Percentiles rank a stretch among this genome's conserved stretches.
phyloP scores from a whole-genome alignment of 805 yeast genomes.

The Ogataea allantospora region DNA sequence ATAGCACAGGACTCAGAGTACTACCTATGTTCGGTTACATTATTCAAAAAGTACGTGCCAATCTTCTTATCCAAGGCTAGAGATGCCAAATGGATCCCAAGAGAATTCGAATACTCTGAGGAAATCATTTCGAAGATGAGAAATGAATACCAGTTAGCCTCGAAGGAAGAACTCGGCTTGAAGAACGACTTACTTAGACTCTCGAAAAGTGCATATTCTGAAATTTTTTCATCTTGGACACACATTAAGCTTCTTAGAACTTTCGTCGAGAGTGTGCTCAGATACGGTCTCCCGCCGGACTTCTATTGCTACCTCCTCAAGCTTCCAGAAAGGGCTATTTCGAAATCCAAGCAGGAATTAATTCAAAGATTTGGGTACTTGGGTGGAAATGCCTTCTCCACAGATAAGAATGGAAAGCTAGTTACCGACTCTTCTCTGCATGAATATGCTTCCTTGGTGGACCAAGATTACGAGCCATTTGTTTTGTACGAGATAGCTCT shows the following conservation, averaged over 20 bases:
- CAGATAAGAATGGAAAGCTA: constrained; percentile 64
- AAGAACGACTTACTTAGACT: constrained; percentile 78
- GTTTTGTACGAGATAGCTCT: constrained; percentile 68
- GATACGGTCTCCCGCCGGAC: constrained; percentile 96
- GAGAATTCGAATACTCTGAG: constrained; percentile 88
- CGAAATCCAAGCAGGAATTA: constrained; percentile 66
- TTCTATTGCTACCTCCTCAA: constrained; percentile 56
- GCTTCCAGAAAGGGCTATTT: constrained; percentile 39
- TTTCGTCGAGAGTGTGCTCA: constrained; percentile 88
- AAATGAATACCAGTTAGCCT: constrained; percentile 75
- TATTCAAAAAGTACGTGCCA: constrained; percentile 76
- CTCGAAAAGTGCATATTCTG: constrained; percentile 86
- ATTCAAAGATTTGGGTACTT: constrained; percentile 78
- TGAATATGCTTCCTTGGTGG: constrained; percentile 90
- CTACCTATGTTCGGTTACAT: constrained; percentile 69
- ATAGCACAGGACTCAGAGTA: constrained; percentile 75
- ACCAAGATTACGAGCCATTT: constrained; percentile 94
- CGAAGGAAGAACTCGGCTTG: constrained; percentile 68
- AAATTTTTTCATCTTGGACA: constrained; percentile 81
- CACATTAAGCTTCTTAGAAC: constrained; percentile 85
- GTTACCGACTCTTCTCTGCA: constrained; percentile 59
- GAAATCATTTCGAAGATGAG: constrained; percentile 68
- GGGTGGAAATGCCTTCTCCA: constrained; percentile 83
- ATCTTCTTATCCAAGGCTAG: constrained; percentile 71
- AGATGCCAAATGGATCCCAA: constrained; percentile 86